Evolutionary conservation across 306 rosid species (phyloP), one percentile per base, ranked within the genome.

Genomic region (Corylus heterophylla): DNA sequence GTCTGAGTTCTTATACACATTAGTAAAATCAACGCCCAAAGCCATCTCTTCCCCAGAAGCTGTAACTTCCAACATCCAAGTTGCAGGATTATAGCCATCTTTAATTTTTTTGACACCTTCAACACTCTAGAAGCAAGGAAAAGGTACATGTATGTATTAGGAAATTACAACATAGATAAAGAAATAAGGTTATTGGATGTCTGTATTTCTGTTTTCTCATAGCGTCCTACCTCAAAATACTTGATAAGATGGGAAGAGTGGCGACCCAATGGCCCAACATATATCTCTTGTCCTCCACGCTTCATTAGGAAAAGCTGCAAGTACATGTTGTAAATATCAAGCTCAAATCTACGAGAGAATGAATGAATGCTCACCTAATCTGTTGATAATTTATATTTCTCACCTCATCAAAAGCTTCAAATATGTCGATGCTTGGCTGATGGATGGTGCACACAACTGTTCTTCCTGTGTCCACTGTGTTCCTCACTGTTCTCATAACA

Each of bases 391-490:
- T 14, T 17, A 17, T 14, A 35, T 62, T 66, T 68, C 44, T 82
- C 17, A 87, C 90, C 85, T 88, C 91, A 61, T 86, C 89, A 52
- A 88, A 88, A 63, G 86, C 84, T 81, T 88, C 91, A 2, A 88
- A 88, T 62, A 88, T 85, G 86, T 88, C 89, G n/a, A 88, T 88
- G 71, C 91, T 86, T 17, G 91, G 91, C 69, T 88, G 89, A 69
- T 88, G 91, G 74, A 88, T 88, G 55, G 91, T 88, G 83, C 91
- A 88, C 7, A 85, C 86, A 2, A 88, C 91, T 17, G 91, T 88
- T 80, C 90, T 82, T 62, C 90, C 90, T 0, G 90, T 87, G 52
- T 87, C 85, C 17, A 85, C 90, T 0, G 88, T 87, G 85, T 85
- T 87, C 77, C 89, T 78, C 67, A 87, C 89, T 2, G 91, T 85